Conservation (phyloP, 306 rosid species). For the Trifolium pratense region DNA sequence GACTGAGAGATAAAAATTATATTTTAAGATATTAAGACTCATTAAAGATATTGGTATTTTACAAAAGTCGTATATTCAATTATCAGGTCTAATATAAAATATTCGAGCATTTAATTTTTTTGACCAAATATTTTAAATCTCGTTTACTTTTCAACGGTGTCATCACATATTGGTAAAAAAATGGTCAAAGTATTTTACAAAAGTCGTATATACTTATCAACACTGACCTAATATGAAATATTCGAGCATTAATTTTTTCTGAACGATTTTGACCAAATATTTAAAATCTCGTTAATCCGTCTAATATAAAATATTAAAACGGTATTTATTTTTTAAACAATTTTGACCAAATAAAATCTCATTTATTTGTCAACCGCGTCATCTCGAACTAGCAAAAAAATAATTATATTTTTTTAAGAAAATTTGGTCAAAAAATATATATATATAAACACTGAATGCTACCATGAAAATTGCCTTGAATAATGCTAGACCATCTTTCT, state of each 20-base stretch:
- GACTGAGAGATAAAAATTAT: not conserved
- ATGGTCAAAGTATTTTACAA: too few species aligned
- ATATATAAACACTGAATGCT: not conserved
- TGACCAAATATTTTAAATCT: not conserved
- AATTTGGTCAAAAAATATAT: not conserved
- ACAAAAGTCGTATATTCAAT: not conserved
- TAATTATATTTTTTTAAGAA: too few species aligned
- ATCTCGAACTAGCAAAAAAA: too few species aligned
- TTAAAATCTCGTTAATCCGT: not conserved
- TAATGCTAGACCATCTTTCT: not conserved
- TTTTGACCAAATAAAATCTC: not conserved
- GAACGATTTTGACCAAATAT: not conserved
- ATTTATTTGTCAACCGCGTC: not conserved
- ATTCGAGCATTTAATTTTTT: not conserved
- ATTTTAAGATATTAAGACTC: not conserved
- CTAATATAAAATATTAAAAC: too few species aligned
- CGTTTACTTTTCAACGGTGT: too few species aligned
- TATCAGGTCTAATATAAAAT: not conserved
- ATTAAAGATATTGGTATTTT: not conserved
- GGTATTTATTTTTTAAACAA: not conserved
- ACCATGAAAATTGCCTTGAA: conserved; percentile 2
- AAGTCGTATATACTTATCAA: too few species aligned
- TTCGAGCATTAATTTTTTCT: not conserved
- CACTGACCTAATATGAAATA: too few species aligned
- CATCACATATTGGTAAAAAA: too few species aligned